Percentiles rank a stretch among this genome's conserved stretches.
Evolutionary conservation across 352 stramenopile species (phyloP).

Genomic region (Pythium grandisporangium): DNA sequence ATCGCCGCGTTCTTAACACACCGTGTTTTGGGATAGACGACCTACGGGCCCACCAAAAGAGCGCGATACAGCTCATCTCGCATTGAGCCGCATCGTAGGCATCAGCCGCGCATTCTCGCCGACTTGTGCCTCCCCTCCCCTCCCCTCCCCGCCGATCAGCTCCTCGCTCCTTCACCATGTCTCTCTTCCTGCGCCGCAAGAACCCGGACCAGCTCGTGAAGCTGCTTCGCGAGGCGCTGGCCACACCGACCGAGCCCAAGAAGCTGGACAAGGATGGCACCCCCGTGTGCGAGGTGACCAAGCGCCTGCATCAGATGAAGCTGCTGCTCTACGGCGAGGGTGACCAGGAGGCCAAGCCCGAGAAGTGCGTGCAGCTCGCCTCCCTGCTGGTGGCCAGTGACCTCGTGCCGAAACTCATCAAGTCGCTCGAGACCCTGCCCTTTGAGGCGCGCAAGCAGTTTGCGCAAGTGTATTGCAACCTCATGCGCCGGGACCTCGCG

Average conservation of each 20-base stretch:
- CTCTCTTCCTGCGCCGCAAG: constrained; percentile 69
- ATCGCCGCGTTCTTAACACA: too few relatives aligned
- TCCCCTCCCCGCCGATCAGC: neutral
- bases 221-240: constrained; percentile 66
- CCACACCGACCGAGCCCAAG: constrained; percentile 27
- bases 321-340: constrained; percentile 73
- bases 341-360: constrained; percentile 63
- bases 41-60: too few relatives aligned
- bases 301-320: constrained; percentile 83
- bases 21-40: too few relatives aligned
- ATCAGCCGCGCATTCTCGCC: neutral
- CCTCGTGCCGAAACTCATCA: constrained; percentile 64
- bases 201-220: constrained; percentile 77
- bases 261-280: constrained; percentile 61
- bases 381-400: constrained; percentile 56
- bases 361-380: constrained; percentile 76
- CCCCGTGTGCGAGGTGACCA: constrained; percentile 57
- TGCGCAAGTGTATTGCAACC: constrained; percentile 85
- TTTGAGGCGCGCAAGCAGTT: constrained; percentile 86
- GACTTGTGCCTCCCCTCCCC: too few relatives aligned
- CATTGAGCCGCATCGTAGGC: too few relatives aligned
- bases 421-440: constrained; percentile 53
- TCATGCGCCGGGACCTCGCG: constrained; percentile 78
- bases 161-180: constrained; percentile 19
- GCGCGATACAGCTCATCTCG: too few relatives aligned